Evolutionary conservation across 306 rosid genomes (phyloP).

Genomic region (Geum urbanum): DNA sequence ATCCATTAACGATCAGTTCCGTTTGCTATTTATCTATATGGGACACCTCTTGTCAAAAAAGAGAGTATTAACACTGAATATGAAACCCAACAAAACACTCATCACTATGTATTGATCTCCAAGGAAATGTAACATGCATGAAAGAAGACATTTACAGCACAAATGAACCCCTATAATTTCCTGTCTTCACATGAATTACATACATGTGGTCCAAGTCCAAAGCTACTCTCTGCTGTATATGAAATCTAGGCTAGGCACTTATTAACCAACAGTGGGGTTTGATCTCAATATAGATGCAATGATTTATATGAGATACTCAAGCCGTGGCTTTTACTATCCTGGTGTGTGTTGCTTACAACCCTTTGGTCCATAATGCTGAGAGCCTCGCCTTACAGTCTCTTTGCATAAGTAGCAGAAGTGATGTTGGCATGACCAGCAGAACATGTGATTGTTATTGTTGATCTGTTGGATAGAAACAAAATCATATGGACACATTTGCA

Average conservation of each 20-base stretch:
- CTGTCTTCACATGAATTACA: background rate
- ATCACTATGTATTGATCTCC: background rate
- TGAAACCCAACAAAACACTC: background rate
- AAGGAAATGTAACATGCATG: background rate
- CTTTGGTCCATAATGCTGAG: constrained; percentile 75
- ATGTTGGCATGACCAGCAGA: constrained; percentile 83
- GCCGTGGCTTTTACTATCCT: constrained; percentile 31
- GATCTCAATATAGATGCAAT: background rate
- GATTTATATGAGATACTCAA: background rate
- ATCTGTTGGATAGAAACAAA: constrained; percentile 40
- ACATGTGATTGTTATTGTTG: constrained; percentile 76
- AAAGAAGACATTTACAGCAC: background rate
- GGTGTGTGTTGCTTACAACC: constrained; percentile 79
- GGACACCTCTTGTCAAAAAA: too few species aligned
- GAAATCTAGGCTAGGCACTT: background rate
- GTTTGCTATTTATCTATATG: too few species aligned
- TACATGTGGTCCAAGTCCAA: background rate
- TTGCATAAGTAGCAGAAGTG: constrained; percentile 83
- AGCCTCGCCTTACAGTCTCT: constrained; percentile 54
- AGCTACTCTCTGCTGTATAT: background rate
- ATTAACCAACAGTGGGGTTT: background rate
- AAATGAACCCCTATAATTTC: background rate
- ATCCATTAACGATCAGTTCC: too few species aligned
- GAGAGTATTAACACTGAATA: background rate
- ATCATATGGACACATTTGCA: constrained; percentile 4